These are phyloP conservation scores for Solanum hybrid DNA, from an alignment of 305 asterid genomes.

Conservation along the genomic window DNA sequence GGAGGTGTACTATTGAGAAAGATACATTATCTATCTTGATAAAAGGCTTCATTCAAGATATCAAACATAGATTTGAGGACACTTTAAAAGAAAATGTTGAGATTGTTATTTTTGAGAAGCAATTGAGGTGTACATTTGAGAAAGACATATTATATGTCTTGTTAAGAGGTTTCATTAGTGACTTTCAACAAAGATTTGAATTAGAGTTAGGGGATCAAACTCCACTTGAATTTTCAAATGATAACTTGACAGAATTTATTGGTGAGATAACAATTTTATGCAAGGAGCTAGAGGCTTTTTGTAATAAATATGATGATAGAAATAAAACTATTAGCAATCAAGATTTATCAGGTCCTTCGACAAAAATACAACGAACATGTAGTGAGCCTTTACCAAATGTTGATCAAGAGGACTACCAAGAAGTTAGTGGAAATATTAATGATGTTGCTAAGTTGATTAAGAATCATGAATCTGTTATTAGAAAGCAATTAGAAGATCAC, in stretches of 20 bases:
- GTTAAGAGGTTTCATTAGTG: background rate
- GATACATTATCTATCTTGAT: constrained; percentile 32
- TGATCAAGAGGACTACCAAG: constrained; percentile 9
- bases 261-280: constrained; percentile 22
- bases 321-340: background rate
- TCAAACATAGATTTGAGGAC: constrained; percentile 1
- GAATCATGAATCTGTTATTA: constrained; percentile 36
- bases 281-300: constrained; percentile 25
- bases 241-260: constrained; percentile 26
- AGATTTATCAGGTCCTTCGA: background rate
- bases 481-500: constrained; percentile 22
- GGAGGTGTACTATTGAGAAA: constrained; percentile 53
- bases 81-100: background rate
- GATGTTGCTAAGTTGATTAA: constrained; percentile 33
- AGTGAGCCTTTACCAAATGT: constrained; percentile 35
- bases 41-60: constrained; percentile 37
- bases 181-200: background rate
- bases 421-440: constrained; percentile 13
- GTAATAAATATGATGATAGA: constrained; percentile 9
- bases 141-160: background rate
- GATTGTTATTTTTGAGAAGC: background rate
- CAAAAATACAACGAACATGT: constrained; percentile 16
- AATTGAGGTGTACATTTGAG: background rate
- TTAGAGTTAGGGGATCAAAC: constrained; percentile 15
- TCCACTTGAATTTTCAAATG: background rate